Conservation (phyloP, 2,329 filamentous ascomycete genomes). For the Zasmidium cellare region DNA sequence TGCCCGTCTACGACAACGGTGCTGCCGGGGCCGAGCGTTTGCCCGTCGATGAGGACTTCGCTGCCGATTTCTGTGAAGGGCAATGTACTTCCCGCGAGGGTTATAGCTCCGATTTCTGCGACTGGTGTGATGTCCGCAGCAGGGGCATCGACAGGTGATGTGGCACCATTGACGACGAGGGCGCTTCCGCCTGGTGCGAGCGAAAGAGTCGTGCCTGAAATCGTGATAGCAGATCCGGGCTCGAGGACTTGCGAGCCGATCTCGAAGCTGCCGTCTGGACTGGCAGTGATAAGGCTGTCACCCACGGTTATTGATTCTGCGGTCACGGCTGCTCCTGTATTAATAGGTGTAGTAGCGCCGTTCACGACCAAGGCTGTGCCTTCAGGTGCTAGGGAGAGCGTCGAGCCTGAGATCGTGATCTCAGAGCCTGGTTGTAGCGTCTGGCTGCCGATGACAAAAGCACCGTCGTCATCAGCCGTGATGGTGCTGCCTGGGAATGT, state of each 20-base stretch:
- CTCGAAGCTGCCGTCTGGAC: neutral
- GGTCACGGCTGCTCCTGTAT: neutral
- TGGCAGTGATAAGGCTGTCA: neutral
- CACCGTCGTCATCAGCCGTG: slow-evolving; percentile 11
- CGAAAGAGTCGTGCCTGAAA: neutral
- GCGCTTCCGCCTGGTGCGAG: neutral
- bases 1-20: neutral
- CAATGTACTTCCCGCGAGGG: neutral
- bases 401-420: neutral
- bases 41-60: neutral
- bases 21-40: neutral
- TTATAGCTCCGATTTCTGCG: neutral
- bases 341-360: neutral
- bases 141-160: neutral
- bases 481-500: slow-evolving; percentile 9
- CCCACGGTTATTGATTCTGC: neutral
- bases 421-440: neutral
- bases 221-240: neutral
- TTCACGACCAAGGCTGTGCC: neutral
- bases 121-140: neutral
- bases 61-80: neutral
- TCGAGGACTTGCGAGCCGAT: neutral
- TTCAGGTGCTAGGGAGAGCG: neutral
- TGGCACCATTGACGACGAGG: neutral
- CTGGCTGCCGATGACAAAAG: neutral